Conservation (phyloP, 768 basidiomycete species). For the Cytidiella melzeri region DNA sequence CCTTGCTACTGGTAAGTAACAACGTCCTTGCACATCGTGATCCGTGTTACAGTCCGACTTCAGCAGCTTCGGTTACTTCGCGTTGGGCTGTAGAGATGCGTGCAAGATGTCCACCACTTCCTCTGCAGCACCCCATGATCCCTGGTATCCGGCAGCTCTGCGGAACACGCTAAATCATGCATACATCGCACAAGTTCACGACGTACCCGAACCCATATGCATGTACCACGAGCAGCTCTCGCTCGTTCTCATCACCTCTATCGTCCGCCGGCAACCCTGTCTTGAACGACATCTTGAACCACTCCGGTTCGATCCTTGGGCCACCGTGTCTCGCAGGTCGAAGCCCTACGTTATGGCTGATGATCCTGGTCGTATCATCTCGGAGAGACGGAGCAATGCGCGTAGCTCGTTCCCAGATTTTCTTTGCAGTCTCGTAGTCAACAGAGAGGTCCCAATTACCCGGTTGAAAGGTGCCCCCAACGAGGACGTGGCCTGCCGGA, state of each 20-base stretch:
- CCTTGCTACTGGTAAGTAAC: too few species aligned
- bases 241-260: slow-evolving; percentile 16
- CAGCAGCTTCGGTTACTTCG: too few species aligned
- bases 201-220: slow-evolving; percentile 56
- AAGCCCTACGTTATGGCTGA: slow-evolving; percentile 52
- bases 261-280: slow-evolving; percentile 16
- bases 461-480: slow-evolving; percentile 52
- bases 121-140: not conserved
- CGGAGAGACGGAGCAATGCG: slow-evolving; percentile 31
- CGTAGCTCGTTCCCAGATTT: slow-evolving; percentile 43
- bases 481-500: slow-evolving; percentile 38
- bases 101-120: not conserved
- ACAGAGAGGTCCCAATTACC: slow-evolving; percentile 47
- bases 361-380: slow-evolving; percentile 33
- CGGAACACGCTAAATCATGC: too few species aligned
- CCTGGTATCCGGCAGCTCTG: not conserved
- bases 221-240: slow-evolving; percentile 39
- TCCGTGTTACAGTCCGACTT: too few species aligned
- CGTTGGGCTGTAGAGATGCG: not conserved
- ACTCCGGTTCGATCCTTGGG: slow-evolving; percentile 47
- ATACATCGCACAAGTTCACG: too few species aligned
- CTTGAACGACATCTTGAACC: slow-evolving; percentile 30
- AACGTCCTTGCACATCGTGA: too few species aligned
- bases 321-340: slow-evolving; percentile 53
- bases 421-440: slow-evolving; percentile 32